A percentile compares a stretch with the other conserved stretches of the same genome.
phyloP scores from a whole-genome alignment of 106 monocot genomes.

The Phalaenopsis equestris region DNA sequence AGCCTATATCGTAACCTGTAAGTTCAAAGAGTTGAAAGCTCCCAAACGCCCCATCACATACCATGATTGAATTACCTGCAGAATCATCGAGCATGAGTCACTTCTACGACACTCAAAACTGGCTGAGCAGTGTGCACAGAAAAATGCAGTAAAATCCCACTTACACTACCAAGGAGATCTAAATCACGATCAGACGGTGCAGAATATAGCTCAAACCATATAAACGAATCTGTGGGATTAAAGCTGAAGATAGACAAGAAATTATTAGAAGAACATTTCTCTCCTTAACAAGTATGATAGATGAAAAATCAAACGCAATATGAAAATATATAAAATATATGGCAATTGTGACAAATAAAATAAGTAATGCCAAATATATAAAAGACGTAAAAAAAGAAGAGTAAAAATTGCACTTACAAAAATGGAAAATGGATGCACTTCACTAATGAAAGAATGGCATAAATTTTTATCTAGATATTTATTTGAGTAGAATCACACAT shows the following conservation, averaged over 20 bases:
- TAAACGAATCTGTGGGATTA: conserved; percentile 75
- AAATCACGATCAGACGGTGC: conserved; percentile 89
- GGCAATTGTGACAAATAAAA: neutral
- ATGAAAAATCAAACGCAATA: neutral
- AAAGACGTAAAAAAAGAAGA: neutral
- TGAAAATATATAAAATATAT: neutral
- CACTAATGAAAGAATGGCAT: neutral
- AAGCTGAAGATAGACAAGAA: conserved; percentile 36
- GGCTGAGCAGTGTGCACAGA: neutral
- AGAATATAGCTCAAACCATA: conserved; percentile 96
- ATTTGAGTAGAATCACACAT: neutral
- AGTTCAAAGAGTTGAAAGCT: conserved; percentile 87
- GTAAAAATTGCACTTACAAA: neutral
- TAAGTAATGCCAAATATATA: neutral
- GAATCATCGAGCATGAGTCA: neutral
- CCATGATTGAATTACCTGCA: conserved; percentile 94
- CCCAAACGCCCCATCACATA: conserved; percentile 98
- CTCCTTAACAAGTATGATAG: neutral
- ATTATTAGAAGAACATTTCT: neutral
- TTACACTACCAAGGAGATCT: conserved; percentile 96
- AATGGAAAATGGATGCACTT: neutral
- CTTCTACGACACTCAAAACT: neutral
- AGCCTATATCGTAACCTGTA: conserved; percentile 49
- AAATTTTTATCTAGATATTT: neutral
- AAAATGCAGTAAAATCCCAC: conserved; percentile 8